Conservation (phyloP, 768 basidiomycete species). For the Boletus edulis region DNA sequence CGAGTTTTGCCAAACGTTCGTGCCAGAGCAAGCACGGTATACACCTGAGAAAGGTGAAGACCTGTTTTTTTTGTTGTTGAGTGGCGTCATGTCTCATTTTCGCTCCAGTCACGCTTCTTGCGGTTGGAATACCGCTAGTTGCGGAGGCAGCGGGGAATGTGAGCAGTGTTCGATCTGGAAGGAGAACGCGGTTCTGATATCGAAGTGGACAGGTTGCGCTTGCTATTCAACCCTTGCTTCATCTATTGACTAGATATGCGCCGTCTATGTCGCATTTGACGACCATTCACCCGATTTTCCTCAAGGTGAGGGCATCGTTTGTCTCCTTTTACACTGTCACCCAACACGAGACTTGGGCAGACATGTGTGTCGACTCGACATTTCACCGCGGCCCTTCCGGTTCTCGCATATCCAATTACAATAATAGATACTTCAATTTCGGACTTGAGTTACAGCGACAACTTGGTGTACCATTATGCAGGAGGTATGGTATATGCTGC, state of each 20-base stretch:
- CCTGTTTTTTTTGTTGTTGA: background rate
- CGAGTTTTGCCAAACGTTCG: conserved; percentile 62
- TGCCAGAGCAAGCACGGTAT: conserved; percentile 58
- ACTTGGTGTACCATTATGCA: conserved; percentile 80
- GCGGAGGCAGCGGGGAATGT: conserved; percentile 53
- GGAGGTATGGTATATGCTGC: conserved; percentile 68
- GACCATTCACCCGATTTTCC: conserved; percentile 64
- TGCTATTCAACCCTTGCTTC: conserved; percentile 57
- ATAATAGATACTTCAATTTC: conserved; percentile 57
- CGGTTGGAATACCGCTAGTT: conserved; percentile 55
- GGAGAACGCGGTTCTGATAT: conserved; percentile 13
- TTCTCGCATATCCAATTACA: conserved; percentile 64
- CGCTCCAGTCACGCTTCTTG: conserved; percentile 58
- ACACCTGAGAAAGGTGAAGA: conserved; percentile 66
- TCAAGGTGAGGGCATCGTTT: conserved; percentile 46
- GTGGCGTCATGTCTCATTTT: conserved; percentile 1
- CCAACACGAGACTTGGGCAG: conserved; percentile 33
- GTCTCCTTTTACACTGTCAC: background rate
- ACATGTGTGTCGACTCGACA: conserved; percentile 53
- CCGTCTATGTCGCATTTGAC: conserved; percentile 59
- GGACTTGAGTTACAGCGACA: conserved; percentile 75
- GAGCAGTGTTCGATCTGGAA: conserved; percentile 21
- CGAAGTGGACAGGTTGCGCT: conserved; percentile 34
- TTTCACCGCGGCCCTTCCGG: conserved; percentile 55
- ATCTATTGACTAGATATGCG: conserved; percentile 63